Evolutionary conservation across 2,329 filamentous ascomycete species (phyloP), one percentile per base, ranked within the genome.

Genomic region (Aspergillus candidus): DNA sequence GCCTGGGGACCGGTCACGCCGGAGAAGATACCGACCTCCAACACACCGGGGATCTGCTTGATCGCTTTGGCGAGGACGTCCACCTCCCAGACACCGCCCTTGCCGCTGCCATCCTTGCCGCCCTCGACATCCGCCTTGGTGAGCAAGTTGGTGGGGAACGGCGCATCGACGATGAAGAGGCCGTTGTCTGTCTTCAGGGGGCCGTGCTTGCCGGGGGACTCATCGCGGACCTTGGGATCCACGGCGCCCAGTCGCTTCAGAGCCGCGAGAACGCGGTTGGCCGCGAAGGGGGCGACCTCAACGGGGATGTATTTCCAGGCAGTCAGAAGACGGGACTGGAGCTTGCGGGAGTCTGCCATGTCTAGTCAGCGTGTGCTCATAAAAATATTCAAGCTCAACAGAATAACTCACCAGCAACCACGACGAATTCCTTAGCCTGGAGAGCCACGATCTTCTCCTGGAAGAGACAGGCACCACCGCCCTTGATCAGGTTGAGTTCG

Each of bases 391-490:
- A 14, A 39, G 4, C 7, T 30, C 2, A 5, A 30, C 11, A 15
- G 12, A 14, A 31, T 12, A 15, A 67, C 76, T 59, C 68, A 87
- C 83, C 84, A 44, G 88, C 88, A 46, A 94, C 88, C 58, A 87
- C 91, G 50, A 96, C 77, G 60, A 96, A 95, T 62, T 87, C 86
- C 68, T 82, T 86, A 3, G 88, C 84, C 39, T 85, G 80, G 48
- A 88, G 80, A 4, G 90, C 90, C 4, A 98, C 90, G 31, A 98
- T 76, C 74, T 98, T 98, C 72, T 98, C 93, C 68, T 97, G 93
- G 72, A 95, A 94, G 44, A 97, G 72, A 69, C 93, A 98, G n/a
- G 89, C 93, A 46, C 93, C 93, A 39, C 93, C 93, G 43, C 93
- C 93, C 73, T 97, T 97, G 73, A 98, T 97, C 62, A 91, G 88